Conservation (phyloP, 2,329 filamentous ascomycete genomes). For the Gyromitra esculenta region DNA sequence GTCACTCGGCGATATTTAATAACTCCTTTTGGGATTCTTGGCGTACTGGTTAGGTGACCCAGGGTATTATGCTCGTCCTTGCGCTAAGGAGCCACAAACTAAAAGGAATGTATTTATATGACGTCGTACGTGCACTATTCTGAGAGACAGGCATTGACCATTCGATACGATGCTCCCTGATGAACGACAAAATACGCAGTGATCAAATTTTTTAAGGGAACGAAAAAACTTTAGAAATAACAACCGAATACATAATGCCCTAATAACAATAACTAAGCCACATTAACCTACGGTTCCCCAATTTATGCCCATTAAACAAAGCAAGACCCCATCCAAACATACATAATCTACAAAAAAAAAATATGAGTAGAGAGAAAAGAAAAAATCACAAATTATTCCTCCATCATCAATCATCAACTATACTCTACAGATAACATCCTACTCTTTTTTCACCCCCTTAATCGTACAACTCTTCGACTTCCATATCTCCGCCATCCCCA, state of each 20-base stretch:
- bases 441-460: constrained; percentile 58
- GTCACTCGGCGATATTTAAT: no score
- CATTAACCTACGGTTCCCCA: background rate
- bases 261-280: background rate
- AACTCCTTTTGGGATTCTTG: no score
- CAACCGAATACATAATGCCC: background rate
- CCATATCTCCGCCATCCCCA: constrained; percentile 68
- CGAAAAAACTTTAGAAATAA: background rate
- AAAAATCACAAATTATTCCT: background rate
- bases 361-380: background rate
- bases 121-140: no score
- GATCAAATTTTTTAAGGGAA: background rate
- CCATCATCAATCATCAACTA: constrained; percentile 20
- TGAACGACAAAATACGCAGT: no score
- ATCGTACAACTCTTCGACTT: constrained; percentile 72
- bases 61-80: no score
- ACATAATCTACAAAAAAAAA: background rate
- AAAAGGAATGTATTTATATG: no score
- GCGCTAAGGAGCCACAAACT: no score
- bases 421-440: background rate
- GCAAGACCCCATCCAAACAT: no score
- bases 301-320: no score
- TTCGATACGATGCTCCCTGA: no score
- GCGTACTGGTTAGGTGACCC: no score
- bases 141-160: no score